Base-by-base conservation (phyloP, 2,329 filamentous ascomycete species). In the Purpureocillium takamizusanense region DNA sequence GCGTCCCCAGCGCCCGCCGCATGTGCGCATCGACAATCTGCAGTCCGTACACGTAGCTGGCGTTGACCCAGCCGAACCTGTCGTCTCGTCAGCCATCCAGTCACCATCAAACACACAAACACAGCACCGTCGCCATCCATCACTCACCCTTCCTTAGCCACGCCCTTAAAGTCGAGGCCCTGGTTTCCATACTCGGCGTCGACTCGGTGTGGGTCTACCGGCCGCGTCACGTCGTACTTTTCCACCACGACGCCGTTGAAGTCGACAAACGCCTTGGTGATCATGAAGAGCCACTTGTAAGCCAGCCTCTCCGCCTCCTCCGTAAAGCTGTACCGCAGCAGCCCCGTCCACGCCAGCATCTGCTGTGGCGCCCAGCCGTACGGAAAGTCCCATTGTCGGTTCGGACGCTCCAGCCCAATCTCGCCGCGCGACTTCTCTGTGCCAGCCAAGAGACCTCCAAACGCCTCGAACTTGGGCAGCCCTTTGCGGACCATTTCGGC, bases 341-440 rank as follows among this genome's bases (percentile, higher is more conserved):
- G 69, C 3, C 89, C 92, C 1, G 86, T 89, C 92, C 92, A 98
- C 1, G 92, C 90, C 31, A 98, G 77, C 67, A 98, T 97, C 67
- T 98, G 92, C 69, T 98, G 92, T 25, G 92, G 92, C 39, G 92
- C 92, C 92, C 92, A 98, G 42, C 92, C 92, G 56, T 92, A 97
- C 1, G 92, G 92, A 58, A 88, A 97, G 59, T 98, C 92, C 92
- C 92, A 98, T 59, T 98, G 92, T 50, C 92, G 80, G 60, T 95
- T 97, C 7, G 92, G 92, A 35, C 90, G 76, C 50, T 89, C 78
- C 30, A 95, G 63, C 11, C 84, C 81, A 44, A 95, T 69, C 25
- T 72, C 67, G 31, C 92, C 92, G 33, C 92, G 84, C 39, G 87
- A 95, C 60, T 88, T 78, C 56, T 95, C 81, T 0, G 90, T 95